Percentiles rank a stretch among this genome's conserved stretches.
phyloP scores from a whole-genome alignment of 129 eudicot species.

The Artemisia annua region DNA sequence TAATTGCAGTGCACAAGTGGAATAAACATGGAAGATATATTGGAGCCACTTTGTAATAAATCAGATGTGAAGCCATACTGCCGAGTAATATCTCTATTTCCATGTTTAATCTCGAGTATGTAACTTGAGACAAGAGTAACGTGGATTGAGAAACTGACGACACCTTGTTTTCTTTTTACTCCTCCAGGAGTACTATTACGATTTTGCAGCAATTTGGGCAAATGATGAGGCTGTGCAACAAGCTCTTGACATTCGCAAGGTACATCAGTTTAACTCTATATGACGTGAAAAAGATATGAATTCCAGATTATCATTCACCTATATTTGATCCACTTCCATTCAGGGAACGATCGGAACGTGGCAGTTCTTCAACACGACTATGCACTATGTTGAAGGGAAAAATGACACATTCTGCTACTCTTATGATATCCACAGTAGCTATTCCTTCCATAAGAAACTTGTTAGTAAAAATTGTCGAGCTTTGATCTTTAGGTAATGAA shows the following conservation, averaged over 20 bases:
- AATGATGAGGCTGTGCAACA: constrained; percentile 34
- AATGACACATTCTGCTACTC: constrained; percentile 36
- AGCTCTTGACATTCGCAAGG: constrained; percentile 37
- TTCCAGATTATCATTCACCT: background rate
- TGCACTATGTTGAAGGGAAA: constrained; percentile 27
- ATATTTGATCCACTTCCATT: background rate
- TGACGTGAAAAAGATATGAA: background rate
- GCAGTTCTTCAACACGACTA: constrained; percentile 30
- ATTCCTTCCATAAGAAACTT: constrained; percentile 33
- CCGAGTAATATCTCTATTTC: constrained; percentile 21
- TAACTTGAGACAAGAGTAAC: background rate
- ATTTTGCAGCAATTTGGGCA: constrained; percentile 31
- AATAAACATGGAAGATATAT: constrained; percentile 30
- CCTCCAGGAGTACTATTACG: constrained; percentile 27
- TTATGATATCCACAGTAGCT: constrained; percentile 32
- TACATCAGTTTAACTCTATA: constrained; percentile 1
- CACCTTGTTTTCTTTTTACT: background rate
- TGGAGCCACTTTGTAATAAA: constrained; percentile 39
- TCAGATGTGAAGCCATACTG: constrained; percentile 36
- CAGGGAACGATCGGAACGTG: constrained; percentile 35
- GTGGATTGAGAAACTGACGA: background rate
- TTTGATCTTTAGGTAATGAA: constrained; percentile 32
- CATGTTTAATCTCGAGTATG: background rate
- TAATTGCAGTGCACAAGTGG: constrained; percentile 31
- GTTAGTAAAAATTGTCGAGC: constrained; percentile 33